Evolutionary conservation across 441 rosid species (phyloP).

Genomic region (Francoa sonchifolia): DNA sequence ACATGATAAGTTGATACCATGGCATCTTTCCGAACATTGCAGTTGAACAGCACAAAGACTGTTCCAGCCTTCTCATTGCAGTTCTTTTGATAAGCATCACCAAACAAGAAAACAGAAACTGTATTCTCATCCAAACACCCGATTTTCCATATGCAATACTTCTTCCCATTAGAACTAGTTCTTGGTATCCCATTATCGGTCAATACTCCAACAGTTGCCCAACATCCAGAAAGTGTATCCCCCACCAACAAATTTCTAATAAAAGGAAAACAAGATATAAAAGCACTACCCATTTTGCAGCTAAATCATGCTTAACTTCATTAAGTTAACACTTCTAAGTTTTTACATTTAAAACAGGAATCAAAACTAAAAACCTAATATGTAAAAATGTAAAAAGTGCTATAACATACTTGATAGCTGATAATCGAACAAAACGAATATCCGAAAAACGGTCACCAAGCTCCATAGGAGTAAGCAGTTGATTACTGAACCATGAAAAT

Average conservation of each 20-base stretch:
- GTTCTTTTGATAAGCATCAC: constrained; percentile 62
- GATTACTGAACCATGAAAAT: constrained; percentile 49
- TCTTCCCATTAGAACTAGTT: constrained; percentile 71
- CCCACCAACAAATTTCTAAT: constrained; percentile 64
- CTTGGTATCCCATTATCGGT: constrained; percentile 59
- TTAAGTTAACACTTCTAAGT: background rate
- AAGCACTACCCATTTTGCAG: constrained; percentile 5
- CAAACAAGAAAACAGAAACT: constrained; percentile 75
- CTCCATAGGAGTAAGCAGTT: constrained; percentile 41
- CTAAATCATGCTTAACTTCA: constrained; percentile 1
- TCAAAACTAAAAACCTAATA: background rate
- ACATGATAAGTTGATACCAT: constrained; percentile 26
- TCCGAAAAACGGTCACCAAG: constrained; percentile 57
- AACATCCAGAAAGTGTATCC: constrained; percentile 65
- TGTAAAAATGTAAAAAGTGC: background rate
- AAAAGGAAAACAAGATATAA: constrained; percentile 4
- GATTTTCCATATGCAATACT: constrained; percentile 63
- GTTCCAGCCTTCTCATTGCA: constrained; percentile 54
- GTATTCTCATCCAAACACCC: constrained; percentile 55
- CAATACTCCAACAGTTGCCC: constrained; percentile 85
- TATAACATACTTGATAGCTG: constrained; percentile 48
- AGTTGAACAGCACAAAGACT: constrained; percentile 64
- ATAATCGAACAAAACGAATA: constrained; percentile 64
- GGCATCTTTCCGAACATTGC: constrained; percentile 52
- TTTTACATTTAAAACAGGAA: background rate